Evolutionary conservation across 495 filamentous ascomycete genomes (phyloP).

Genomic region (Aspergillus incahuasiensis): DNA sequence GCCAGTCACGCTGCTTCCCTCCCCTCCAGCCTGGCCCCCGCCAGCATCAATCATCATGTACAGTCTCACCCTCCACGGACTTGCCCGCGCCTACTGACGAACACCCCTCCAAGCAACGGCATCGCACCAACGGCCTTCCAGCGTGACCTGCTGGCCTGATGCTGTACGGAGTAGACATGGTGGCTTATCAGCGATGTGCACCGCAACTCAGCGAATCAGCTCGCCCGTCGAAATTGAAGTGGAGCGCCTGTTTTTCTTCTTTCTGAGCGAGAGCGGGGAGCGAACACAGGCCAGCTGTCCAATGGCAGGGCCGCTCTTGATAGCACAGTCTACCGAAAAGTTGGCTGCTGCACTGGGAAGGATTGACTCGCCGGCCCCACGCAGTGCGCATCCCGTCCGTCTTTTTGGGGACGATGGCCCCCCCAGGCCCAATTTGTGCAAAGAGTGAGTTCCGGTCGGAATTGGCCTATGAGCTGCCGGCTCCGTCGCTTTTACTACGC

Average conservation of each 20-base stretch:
- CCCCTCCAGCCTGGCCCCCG: not conserved
- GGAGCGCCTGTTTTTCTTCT: conserved; percentile 8
- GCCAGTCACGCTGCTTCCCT: conserved; percentile 8
- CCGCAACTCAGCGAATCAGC: conserved; percentile 8
- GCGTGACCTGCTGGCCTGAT: conserved; percentile 16
- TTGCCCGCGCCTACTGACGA: conserved; percentile 15
- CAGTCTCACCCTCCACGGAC: not conserved
- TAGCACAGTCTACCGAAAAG: conserved; percentile 6
- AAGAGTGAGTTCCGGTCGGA: not conserved
- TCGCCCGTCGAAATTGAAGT: conserved; percentile 10
- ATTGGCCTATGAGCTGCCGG: not conserved
- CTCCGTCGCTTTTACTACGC: not conserved
- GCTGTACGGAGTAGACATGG: conserved; percentile 12
- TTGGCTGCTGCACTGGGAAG: conserved; percentile 15
- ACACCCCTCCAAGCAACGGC: conserved; percentile 10
- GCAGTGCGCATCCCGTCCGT: conserved; percentile 19
- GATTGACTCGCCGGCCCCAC: conserved; percentile 24
- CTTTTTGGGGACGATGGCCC: conserved; percentile 17
- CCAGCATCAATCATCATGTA: not conserved
- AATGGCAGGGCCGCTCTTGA: conserved; percentile 3
- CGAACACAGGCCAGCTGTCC: not conserved
- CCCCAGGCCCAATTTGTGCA: conserved; percentile 12
- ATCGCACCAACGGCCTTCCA: not conserved
- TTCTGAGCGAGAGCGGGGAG: conserved; percentile 9
- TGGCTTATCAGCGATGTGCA: conserved; percentile 19